phyloP scores from a whole-genome alignment of 108 stramenopile genomes.

The Parietichytrium sp. region DNA sequence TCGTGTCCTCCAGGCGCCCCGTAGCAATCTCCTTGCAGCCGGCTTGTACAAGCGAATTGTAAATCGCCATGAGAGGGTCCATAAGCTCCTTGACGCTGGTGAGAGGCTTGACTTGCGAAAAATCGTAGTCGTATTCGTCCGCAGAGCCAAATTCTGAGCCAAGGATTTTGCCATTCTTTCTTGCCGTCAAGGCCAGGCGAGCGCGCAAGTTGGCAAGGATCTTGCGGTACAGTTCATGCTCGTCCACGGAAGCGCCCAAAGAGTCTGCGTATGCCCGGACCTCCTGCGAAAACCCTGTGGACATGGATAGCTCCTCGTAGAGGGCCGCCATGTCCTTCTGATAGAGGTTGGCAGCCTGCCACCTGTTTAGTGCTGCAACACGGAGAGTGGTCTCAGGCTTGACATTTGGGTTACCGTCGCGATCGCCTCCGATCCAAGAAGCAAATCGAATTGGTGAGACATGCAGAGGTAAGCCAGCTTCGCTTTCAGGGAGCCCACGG shows the following conservation, averaged over 20 bases:
- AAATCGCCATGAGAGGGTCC: conserved; percentile 74
- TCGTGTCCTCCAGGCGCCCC: conserved; percentile 84
- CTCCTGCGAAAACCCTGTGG: conserved; percentile 18
- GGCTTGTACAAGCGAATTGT: conserved; percentile 73
- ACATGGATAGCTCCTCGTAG: conserved; percentile 47
- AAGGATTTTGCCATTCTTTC: neutral
- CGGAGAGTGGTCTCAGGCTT: conserved; percentile 83
- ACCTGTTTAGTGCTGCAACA: conserved; percentile 74
- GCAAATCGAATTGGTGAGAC: conserved; percentile 82
- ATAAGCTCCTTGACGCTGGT: conserved; percentile 65
- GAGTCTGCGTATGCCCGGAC: neutral
- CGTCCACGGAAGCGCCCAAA: neutral
- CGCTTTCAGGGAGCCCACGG: neutral
- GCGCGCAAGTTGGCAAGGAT: conserved; percentile 42
- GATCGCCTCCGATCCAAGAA: conserved; percentile 92
- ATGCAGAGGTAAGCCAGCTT: conserved; percentile 76
- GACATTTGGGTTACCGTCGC: conserved; percentile 95
- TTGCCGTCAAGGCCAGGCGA: conserved; percentile 43
- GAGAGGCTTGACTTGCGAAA: neutral
- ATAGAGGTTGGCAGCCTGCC: conserved; percentile 78
- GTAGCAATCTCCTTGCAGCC: conserved; percentile 82
- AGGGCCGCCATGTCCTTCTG: conserved; percentile 72
- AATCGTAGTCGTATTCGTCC: neutral
- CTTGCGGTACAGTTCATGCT: conserved; percentile 51
- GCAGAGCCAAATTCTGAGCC: neutral